Evolutionary conservation across 2,329 filamentous ascomycete genomes (phyloP).

Genomic region (Colletotrichum tofieldiae): DNA sequence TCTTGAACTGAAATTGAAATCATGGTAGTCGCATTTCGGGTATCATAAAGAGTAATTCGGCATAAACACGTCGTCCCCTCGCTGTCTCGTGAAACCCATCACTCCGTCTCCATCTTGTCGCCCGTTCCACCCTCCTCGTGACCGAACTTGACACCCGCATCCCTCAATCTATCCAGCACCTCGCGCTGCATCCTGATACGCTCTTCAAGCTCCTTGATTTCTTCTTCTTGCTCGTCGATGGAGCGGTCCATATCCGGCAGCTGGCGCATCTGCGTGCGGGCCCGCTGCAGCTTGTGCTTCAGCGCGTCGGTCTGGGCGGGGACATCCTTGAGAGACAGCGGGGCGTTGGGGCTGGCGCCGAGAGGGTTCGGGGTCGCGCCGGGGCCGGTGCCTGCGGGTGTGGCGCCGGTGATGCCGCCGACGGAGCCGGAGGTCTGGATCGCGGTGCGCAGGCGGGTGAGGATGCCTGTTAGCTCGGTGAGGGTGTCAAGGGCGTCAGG

Average conservation of each 20-base stretch:
- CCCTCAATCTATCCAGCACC: slow-evolving; percentile 69
- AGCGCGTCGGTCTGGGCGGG: slow-evolving; percentile 83
- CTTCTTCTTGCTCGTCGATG: slow-evolving; percentile 78
- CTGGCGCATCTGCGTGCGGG: slow-evolving; percentile 75
- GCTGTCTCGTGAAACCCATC: neutral
- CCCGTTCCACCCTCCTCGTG: slow-evolving; percentile 53
- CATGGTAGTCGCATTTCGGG: slow-evolving; percentile 37
- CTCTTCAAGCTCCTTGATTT: slow-evolving; percentile 77
- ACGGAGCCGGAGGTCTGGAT: slow-evolving; percentile 57
- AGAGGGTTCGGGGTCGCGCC: slow-evolving; percentile 49
- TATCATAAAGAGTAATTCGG: slow-evolving; percentile 37
- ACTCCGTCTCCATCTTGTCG: slow-evolving; percentile 60
- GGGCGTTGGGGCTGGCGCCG: slow-evolving; percentile 52
- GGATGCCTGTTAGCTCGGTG: slow-evolving; percentile 83
- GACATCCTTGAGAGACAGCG: slow-evolving; percentile 79
- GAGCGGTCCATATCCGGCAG: slow-evolving; percentile 80
- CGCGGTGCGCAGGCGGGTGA: slow-evolving; percentile 78
- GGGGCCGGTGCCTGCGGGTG: slow-evolving; percentile 50
- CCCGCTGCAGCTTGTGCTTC: slow-evolving; percentile 87
- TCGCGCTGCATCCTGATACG: slow-evolving; percentile 75
- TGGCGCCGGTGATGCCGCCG: slow-evolving; percentile 57
- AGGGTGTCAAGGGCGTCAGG: slow-evolving; percentile 90
- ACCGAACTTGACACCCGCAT: slow-evolving; percentile 62
- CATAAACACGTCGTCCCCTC: slow-evolving; percentile 11
- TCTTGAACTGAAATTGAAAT: neutral